These are phyloP conservation scores for Pseudomassariella vexata DNA, from an alignment of 2,329 filamentous ascomycete genomes.

Conservation along the genomic window DNA sequence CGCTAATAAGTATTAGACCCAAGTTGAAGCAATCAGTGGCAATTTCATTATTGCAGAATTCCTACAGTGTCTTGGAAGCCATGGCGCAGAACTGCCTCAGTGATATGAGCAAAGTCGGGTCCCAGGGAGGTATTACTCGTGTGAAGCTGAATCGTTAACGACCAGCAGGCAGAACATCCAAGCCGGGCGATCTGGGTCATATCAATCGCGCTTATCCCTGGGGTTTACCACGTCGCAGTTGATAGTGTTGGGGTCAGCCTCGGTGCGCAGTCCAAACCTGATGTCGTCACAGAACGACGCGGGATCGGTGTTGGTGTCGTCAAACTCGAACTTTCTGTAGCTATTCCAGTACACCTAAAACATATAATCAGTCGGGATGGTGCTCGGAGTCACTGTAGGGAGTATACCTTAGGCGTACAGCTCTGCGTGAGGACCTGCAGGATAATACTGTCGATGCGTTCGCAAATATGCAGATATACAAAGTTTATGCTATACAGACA, in stretches of 20 bases:
- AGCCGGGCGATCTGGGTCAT: constrained; percentile 8
- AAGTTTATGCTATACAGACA: too few species aligned
- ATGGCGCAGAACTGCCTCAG: constrained; percentile 4
- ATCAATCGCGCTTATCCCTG: constrained; percentile 1
- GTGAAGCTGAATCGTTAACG: too few species aligned
- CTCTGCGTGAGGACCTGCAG: too few species aligned
- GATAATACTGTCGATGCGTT: too few species aligned
- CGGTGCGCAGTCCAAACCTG: not conserved
- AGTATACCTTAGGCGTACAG: too few species aligned
- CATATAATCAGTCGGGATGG: constrained; percentile 8
- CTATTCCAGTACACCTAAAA: constrained; percentile 10
- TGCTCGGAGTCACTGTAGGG: constrained; percentile 10
- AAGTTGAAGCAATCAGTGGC: constrained; percentile 12
- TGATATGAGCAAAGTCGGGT: constrained; percentile 18
- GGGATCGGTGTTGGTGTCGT: not conserved
- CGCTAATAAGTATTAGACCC: too few species aligned
- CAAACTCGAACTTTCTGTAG: constrained; percentile 1
- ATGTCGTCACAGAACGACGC: not conserved
- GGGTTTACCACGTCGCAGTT: constrained; percentile 3
- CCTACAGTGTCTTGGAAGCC: not conserved
- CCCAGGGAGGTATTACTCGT: constrained; percentile 14
- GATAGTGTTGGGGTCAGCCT: constrained; percentile 1
- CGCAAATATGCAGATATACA: too few species aligned
- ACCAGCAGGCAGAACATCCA: constrained; percentile 15
- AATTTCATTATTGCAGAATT: not conserved